Base-by-base conservation (phyloP, 139 green algal species). In the Klebsormidium nitens region DNA sequence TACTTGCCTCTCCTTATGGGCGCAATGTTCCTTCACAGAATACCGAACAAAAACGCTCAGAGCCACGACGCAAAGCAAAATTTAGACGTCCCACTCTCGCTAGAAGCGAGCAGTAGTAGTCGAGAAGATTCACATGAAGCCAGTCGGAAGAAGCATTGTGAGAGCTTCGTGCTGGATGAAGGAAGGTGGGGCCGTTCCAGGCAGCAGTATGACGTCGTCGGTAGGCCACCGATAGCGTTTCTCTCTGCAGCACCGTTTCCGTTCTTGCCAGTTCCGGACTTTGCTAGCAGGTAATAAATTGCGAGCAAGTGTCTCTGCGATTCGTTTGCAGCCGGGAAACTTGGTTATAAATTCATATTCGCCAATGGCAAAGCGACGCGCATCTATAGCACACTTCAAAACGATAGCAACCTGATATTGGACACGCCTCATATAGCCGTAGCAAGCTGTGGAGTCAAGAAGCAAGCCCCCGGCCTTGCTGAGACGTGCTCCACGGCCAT, bases 1-100 rank as follows among this genome's bases (percentile, higher is more conserved):
- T 89, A 96, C 83, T 83, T 99, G 36, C 94, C 94, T 26, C 31
- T 93, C 36, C 85, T 95, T 68, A 91, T 98, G 88, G 58, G 59
- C 1, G 77, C 70, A 38, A 84, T 98, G 72, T 72, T 90, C 5
- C 19, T 91, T 11, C 91, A 97, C 79, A 78, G 93, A 32, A 32
- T 85, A 40, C 91, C 89, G 59, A 14, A 67, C 23, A 55, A 23
- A 64, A 34, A n/a, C 17, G 31, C 28, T 48, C 17, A 17, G 17
- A 64, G 17, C 56, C 14, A 17, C 56, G 31, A 17, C 31, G 56
- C 56, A 19, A 14, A 64, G 56, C 28, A 14, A 17, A 17, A 48
- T 34, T n/a, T 19, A 64, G 46, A 23, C 23, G 23, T 23, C 23
- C 56, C 14, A 38, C 17, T n/a, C 17, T 48, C 17, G 28, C 19